Evolutionary conservation across 345 rosid genomes (phyloP), one percentile per base, ranked within the genome.

Genomic region (Bruguiera parviflora): DNA sequence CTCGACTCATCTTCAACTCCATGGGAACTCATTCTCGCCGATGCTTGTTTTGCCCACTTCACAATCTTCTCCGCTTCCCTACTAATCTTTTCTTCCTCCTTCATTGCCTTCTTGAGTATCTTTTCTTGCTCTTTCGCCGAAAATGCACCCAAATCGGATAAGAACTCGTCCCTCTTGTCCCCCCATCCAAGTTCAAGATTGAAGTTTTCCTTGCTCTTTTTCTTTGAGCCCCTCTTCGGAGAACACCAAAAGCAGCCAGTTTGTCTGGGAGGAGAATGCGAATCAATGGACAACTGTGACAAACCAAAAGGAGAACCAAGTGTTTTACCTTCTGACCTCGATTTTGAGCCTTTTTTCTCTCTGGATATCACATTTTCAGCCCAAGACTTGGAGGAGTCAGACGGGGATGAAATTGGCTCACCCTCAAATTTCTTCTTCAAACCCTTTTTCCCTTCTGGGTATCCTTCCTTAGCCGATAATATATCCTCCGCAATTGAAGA

Each of bases 211-310:
- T 72, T 83, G 55, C 77, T 82, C 37, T 35, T 75, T 31, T 71
- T 85, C 47, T 73, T 39, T 39, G 47, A 11, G 4, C 61, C 55
- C 71, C 46, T 82, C 55, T 77, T 85, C 3, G 91, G 90, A 28
- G 90, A 90, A 69, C 87, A 89, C 86, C 87, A 86, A 61, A 92
- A 86, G 67, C 85, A 88, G n/a, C 94, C 88, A 8, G 62, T 53
- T 72, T 69, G 67, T 55, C 51, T 71, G 0, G 91, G 89, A 2
- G 92, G 91, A 69, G 97, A 84, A 35, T 22, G 5, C 24, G 58
- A 55, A 55, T 55, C 28, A 22, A 8, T 55, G 29, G 27, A 25
- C 58, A 81, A 79, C 47, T 65, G 64, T 0, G 81, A 53, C 8
- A 77, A 73, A 43, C 75, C 64, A 58, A 56, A 27, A 46, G 66